Evolutionary conservation across 1,139 yeast species (phyloP), one percentile per base, ranked within the genome.

Genomic region (Candida buenavistaensis): DNA sequence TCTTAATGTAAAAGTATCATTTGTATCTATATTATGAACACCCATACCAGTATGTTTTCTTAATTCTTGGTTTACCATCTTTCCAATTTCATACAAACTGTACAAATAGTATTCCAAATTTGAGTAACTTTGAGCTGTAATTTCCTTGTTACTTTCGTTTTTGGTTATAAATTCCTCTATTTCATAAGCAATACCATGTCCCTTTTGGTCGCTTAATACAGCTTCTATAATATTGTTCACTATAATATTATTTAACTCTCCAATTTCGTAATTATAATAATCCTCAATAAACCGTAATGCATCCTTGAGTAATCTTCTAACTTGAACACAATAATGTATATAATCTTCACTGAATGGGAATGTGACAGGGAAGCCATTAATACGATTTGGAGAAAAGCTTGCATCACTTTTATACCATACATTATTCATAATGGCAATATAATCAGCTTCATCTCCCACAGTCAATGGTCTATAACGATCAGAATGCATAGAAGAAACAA

Each of bases 391-490:
- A 5, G 69, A 62, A 52, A 68, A 69, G 36, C 67, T 53, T 2
- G 75, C 72, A 30, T 72, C 73, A 10, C 74, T 69, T 40, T 75
- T 74, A 54, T 82, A 84, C 88, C 96, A 89, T 42, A 89, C 75
- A 12, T 80, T 68, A 37, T 68, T 66, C 51, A 80, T 68, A 33
- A 83, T 78, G 50, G 73, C 78, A 14, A 79, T 80, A 55, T 80
- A 87, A 34, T 82, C 75, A 12, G 68, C 65, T 33, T 64, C 57
- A 35, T 78, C 79, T 40, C 79, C 75, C 22, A 89, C 80, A 0
- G 75, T 75, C 63, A 89, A 73, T 7, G 97, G 96, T 87, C 86
- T 87, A 50, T 88, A 87, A 51, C 87, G 95, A 55, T 90, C 97
- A 15, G 83, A 82, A 43, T 79, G 78, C 28, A 89, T 76, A 6